Evolutionary conservation across 2,329 filamentous ascomycete genomes (phyloP), one percentile per base, ranked within the genome.

Genomic region (Massarina eburnea): DNA sequence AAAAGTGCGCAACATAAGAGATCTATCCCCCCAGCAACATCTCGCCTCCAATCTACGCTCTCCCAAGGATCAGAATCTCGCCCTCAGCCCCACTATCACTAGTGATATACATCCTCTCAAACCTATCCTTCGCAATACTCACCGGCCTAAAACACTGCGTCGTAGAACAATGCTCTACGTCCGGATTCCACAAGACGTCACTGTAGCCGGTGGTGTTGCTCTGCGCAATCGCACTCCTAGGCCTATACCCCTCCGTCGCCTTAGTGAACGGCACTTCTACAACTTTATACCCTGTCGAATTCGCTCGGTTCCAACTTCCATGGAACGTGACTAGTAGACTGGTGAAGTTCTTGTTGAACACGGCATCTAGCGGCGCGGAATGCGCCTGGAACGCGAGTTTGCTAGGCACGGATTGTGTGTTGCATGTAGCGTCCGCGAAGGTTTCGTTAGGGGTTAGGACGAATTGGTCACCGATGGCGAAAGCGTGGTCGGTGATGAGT

Each of bases 71-170:
- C 17, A 64, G 48, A 14, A 66, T 36, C 46, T 66, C 63, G 1
- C 61, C 61, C 24, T 62, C 62, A 2, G 43, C 51, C 2, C 56
- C 55, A 39, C 58, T 62, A 39, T 66, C 62, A 42, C 63, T 67
- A 22, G 57, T 60, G 19, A 66, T 46, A 50, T 63, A 66, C 54
- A 67, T 51, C 33, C 62, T 52, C 33, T 54, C 63, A 36, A 34
- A 55, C 26, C 20, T 41, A 24, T 64, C 62, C 41, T 49, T 52
- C 19, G 56, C 61, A 45, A 67, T 57, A 8, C 48, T 46, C 19
- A 66, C 62, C 3, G 63, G 62, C 26, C 63, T 44, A 35, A 67
- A 67, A 41, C 63, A 66, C 38, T 56, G 51, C 39, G 59, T 62
- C 21, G 55, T 62, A 1, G 57, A 60, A 46, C 63, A 67, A 21